Evolutionary conservation across 345 rosid species (phyloP), one percentile per base, ranked within the genome.

Genomic region (Noccaea caerulescens): DNA sequence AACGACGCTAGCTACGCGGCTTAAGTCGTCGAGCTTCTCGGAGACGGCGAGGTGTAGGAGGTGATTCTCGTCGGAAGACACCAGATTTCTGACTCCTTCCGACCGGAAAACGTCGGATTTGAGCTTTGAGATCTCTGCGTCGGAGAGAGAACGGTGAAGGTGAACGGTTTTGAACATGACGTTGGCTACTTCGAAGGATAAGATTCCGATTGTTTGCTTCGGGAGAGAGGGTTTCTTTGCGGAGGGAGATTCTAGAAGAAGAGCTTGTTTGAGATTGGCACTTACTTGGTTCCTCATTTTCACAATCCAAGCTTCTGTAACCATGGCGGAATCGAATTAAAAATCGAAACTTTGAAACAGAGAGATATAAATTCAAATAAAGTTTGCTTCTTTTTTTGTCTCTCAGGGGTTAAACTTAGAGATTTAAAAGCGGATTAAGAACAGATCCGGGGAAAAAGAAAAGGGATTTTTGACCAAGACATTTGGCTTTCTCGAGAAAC

Each of bases 261-360:
- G 79, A 38, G 93, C 96, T 71, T 86, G 90, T 81, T 90, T 93
- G 56, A 90, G 88, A 85, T 93, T 90, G 47, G 76, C 38, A 75
- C 97, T 93, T 43, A 93, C 98, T 86, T 93, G 98, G 89, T 86
- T 93, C 12, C 98, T 85, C 95, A 93, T 89, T 80, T 81, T 93
- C 65, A 93, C 75, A 51, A 93, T 82, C 99, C 97, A 93, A 89
- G 96, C 76, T 57, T 93, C 96, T 34, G 93, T 91, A 77, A 93
- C 97, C 99, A 93, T 93, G 68, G 85, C 34, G 46, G 46, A 33
- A 27, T 16, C 3, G 25, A 47, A 12, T 10, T 54, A 72, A 66
- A 73, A 52, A 23, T 20, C 10, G 74, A 54, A 38, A 54, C 69
- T 68, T 75, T 53, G 30, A 27, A 34, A 42, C 51, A 73, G 53